These are phyloP conservation scores for Metschnikowia shivogae DNA, from an alignment of 805 yeast species.

Conservation along the genomic window DNA sequence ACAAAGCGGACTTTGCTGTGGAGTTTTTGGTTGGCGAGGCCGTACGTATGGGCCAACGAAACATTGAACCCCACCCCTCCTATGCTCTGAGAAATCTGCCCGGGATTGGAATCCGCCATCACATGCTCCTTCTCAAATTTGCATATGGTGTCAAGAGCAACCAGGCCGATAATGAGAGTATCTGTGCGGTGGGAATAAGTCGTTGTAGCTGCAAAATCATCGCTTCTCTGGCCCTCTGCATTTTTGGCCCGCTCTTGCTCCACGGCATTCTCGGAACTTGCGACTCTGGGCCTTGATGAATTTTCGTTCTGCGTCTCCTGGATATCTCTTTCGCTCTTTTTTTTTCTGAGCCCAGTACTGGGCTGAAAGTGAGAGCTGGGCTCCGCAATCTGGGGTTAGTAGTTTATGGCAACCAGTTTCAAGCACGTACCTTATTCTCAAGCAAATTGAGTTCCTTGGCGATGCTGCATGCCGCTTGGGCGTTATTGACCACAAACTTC, in stretches of 20 bases:
- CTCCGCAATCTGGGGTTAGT: neutral
- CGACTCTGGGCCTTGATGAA: neutral
- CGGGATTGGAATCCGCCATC: slow-evolving; percentile 71
- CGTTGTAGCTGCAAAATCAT: no score
- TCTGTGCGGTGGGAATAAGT: slow-evolving; percentile 12
- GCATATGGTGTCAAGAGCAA: slow-evolving; percentile 72
- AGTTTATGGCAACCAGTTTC: neutral
- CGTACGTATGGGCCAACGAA: slow-evolving; percentile 54
- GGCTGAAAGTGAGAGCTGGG: neutral
- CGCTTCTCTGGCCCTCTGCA: no score
- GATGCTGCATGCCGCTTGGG: slow-evolving; percentile 60
- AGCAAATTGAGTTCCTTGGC: slow-evolving; percentile 46
- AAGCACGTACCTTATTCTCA: slow-evolving; percentile 1
- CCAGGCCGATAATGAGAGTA: slow-evolving; percentile 61
- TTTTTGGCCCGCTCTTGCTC: no score
- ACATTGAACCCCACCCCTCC: slow-evolving; percentile 90
- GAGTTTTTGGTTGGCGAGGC: slow-evolving; percentile 8
- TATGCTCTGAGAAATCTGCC: slow-evolving; percentile 48
- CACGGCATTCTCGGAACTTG: no score
- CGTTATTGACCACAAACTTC: slow-evolving; percentile 75
- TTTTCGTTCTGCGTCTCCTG: neutral
- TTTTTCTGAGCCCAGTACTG: neutral
- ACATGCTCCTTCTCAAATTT: slow-evolving; percentile 27
- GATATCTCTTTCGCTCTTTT: neutral
- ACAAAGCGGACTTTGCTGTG: slow-evolving; percentile 38